Percentiles rank a stretch among this genome's conserved stretches.
Evolutionary conservation across 2,329 filamentous ascomycete genomes (phyloP).

Genomic region (Ceratocystiopsis minuta): DNA sequence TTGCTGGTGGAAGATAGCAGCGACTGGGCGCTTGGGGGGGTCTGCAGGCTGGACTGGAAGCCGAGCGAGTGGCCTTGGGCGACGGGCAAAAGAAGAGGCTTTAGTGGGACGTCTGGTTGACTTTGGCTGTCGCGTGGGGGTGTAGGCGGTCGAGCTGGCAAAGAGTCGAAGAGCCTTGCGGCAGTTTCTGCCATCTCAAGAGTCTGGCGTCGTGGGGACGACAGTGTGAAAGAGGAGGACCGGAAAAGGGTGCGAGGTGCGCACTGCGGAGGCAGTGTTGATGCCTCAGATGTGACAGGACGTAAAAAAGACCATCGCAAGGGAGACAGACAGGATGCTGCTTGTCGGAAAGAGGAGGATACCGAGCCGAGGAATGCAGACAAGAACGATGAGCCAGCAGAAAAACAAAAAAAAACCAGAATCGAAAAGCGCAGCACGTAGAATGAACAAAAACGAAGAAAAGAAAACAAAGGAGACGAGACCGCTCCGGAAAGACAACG

Average conservation of each 20-base stretch:
- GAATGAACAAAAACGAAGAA: no score
- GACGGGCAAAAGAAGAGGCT: slow-evolving; percentile 11
- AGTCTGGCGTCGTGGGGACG: background rate
- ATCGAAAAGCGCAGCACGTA: no score
- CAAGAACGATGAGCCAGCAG: no score
- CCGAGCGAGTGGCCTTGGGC: slow-evolving; percentile 11
- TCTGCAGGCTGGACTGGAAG: slow-evolving; percentile 25
- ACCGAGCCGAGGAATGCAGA: no score
- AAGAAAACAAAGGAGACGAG: no score
- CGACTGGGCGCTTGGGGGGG: slow-evolving; percentile 32
- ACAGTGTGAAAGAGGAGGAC: background rate
- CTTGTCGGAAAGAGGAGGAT: no score
- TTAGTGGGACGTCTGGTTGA: slow-evolving; percentile 19
- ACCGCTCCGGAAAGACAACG: no score
- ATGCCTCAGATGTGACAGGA: no score
- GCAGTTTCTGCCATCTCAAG: slow-evolving; percentile 19
- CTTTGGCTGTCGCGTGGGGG: slow-evolving; percentile 39
- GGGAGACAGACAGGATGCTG: no score
- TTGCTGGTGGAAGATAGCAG: slow-evolving; percentile 17
- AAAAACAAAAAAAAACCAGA: no score
- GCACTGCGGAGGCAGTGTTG: no score
- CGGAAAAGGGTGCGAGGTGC: background rate
- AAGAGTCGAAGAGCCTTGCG: slow-evolving; percentile 29
- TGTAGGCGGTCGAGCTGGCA: slow-evolving; percentile 45
- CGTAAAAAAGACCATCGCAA: no score